Percentiles rank a stretch among this genome's conserved stretches.
Conservation (phyloP, 1,284 basidiomycete species). For the Leccinum angustisporum region DNA sequence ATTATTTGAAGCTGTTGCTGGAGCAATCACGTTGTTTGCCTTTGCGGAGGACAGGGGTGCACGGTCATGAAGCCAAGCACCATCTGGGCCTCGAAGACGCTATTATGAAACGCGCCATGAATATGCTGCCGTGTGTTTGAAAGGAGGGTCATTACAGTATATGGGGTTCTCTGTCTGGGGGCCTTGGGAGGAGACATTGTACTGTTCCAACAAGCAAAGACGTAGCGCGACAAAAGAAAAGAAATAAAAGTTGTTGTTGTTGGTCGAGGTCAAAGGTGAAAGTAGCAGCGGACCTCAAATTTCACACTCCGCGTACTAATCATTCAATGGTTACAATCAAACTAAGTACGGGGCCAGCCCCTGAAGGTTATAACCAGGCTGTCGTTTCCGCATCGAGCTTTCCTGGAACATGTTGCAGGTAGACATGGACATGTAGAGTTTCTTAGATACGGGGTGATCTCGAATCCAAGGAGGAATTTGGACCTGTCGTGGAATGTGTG, state of each 20-base stretch:
- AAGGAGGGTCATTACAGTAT: slow-evolving; percentile 19
- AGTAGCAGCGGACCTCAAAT: slow-evolving; percentile 16
- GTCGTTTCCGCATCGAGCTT: neutral
- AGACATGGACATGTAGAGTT: neutral
- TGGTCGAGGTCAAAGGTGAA: neutral
- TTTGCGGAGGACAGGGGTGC: slow-evolving; percentile 47
- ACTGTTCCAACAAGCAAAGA: neutral
- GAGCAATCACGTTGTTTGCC: slow-evolving; percentile 23
- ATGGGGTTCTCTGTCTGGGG: slow-evolving; percentile 30
- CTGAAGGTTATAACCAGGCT: too few relatives aligned
- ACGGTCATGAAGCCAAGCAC: slow-evolving; percentile 73
- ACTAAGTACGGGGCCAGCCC: too few relatives aligned
- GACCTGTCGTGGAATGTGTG: neutral
- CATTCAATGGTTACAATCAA: neutral
- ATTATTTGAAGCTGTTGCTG: slow-evolving; percentile 29
- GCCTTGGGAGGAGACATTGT: slow-evolving; percentile 27
- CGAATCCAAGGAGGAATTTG: too few relatives aligned
- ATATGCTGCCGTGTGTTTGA: neutral
- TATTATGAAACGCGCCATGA: slow-evolving; percentile 15
- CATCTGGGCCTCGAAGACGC: slow-evolving; percentile 44
- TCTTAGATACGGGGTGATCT: neutral
- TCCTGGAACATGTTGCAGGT: neutral
- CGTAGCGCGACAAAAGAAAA: neutral
- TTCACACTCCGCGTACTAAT: slow-evolving; percentile 13
- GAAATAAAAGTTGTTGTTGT: neutral